These are phyloP conservation scores for Camptophora hylomeconis DNA, from an alignment of 2,329 filamentous ascomycete species.

Conservation along the genomic window DNA sequence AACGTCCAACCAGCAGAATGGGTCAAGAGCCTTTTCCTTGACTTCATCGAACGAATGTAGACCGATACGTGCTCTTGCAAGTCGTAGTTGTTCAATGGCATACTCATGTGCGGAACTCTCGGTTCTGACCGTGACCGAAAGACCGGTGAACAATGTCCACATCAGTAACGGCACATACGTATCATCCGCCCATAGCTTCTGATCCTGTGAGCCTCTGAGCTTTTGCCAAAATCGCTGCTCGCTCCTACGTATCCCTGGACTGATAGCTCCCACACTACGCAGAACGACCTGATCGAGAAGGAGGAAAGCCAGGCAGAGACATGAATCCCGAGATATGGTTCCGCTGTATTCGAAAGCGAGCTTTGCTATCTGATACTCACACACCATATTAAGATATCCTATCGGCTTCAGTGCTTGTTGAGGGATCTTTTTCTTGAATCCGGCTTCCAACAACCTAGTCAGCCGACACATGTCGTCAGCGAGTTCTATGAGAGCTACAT, in stretches of 20 bases:
- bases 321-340: slow-evolving; percentile 1
- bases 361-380: slow-evolving; percentile 4
- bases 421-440: not conserved
- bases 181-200: not conserved
- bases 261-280: slow-evolving; percentile 1
- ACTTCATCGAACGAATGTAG: slow-evolving; percentile 1
- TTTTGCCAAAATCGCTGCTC: slow-evolving; percentile 3
- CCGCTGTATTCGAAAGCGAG: slow-evolving; percentile 1
- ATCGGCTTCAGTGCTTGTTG: not conserved
- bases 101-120: not conserved
- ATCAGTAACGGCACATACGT: slow-evolving; percentile 1
- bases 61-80: not conserved
- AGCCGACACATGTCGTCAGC: slow-evolving; percentile 3
- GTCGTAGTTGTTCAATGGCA: slow-evolving; percentile 2
- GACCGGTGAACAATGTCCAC: slow-evolving; percentile 2
- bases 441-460: slow-evolving; percentile 2
- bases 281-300: slow-evolving; percentile 4
- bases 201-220: not conserved
- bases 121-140: not conserved
- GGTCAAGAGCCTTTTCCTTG: not conserved
- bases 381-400: slow-evolving; percentile 3
- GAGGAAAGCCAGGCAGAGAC: slow-evolving; percentile 4
- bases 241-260: slow-evolving; percentile 2
- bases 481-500: not conserved
- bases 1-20: slow-evolving; percentile 1